Percentiles rank a stretch among this genome's conserved stretches.
phyloP scores from a whole-genome alignment of 257 asterid genomes.

The Solanum lignicaule region DNA sequence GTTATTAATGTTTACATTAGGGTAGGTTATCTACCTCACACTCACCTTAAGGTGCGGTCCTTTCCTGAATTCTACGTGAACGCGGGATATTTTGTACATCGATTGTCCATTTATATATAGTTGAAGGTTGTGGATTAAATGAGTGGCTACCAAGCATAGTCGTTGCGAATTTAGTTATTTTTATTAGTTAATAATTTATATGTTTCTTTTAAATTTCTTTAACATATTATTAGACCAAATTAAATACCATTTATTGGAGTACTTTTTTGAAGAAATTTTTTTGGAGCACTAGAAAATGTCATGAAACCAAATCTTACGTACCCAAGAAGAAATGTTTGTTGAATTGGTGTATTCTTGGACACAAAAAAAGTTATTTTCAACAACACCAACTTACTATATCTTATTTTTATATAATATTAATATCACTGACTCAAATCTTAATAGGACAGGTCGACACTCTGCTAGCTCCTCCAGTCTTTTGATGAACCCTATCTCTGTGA shows the following conservation, averaged over 20 bases:
- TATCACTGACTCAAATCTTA: neutral
- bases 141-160: neutral
- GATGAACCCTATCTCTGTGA: fast-evolving
- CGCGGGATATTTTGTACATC: fast-evolving
- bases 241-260: neutral
- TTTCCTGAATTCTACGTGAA: neutral
- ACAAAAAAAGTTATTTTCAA: neutral
- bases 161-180: neutral
- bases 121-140: neutral
- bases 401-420: neutral
- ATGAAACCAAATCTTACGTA: neutral
- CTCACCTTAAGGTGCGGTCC: fast-evolving
- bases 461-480: neutral
- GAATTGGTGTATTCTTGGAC: neutral
- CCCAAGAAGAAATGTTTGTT: neutral
- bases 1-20: neutral
- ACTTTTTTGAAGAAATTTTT: too few relatives aligned
- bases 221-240: neutral
- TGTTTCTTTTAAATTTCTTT: neutral
- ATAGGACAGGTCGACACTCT: fast-evolving
- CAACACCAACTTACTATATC: neutral
- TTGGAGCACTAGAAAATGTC: neutral
- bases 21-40: neutral
- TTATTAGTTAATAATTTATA: neutral
- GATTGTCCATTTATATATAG: neutral